Evolutionary conservation across 805 yeast species (phyloP).

Genomic region (Kregervanrija delftensis): DNA sequence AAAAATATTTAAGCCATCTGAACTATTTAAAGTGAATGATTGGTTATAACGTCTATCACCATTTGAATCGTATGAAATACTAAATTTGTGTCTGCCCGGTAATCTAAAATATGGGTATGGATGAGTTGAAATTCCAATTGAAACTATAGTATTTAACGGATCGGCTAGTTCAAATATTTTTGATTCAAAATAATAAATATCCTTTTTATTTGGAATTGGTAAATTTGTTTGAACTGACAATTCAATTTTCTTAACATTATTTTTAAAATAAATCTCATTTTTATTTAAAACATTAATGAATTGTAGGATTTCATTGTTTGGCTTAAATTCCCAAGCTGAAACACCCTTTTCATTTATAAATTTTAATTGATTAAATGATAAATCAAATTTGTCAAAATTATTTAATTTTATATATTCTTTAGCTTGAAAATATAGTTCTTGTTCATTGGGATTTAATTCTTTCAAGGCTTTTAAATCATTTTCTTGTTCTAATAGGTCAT

Average conservation of each 20-base stretch:
- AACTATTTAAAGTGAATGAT: conserved; percentile 46
- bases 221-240: conserved; percentile 68
- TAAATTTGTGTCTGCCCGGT: conserved; percentile 85
- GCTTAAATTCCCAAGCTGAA: conserved; percentile 80
- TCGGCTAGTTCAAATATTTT: conserved; percentile 69
- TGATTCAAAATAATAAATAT: conserved; percentile 83
- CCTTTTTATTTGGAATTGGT: conserved; percentile 69
- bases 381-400: conserved; percentile 30
- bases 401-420: conserved; percentile 40
- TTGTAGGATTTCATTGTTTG: conserved; percentile 46
- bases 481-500: conserved; percentile 51
- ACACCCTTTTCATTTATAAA: conserved; percentile 83
- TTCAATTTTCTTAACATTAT: conserved; percentile 29
- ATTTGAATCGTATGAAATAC: conserved; percentile 80
- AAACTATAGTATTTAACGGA: conserved; percentile 43
- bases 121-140: conserved; percentile 75
- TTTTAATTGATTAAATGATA: conserved; percentile 49
- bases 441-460: conserved; percentile 60
- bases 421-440: conserved; percentile 62
- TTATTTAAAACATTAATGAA: conserved; percentile 60
- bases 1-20: conserved; percentile 42
- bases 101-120: conserved; percentile 93
- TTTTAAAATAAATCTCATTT: conserved; percentile 50
- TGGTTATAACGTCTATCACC: conserved; percentile 78
- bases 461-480: conserved; percentile 52